Evolutionary conservation across 2,329 filamentous ascomycete genomes (phyloP).

Genomic region (Sporothrix protearum): DNA sequence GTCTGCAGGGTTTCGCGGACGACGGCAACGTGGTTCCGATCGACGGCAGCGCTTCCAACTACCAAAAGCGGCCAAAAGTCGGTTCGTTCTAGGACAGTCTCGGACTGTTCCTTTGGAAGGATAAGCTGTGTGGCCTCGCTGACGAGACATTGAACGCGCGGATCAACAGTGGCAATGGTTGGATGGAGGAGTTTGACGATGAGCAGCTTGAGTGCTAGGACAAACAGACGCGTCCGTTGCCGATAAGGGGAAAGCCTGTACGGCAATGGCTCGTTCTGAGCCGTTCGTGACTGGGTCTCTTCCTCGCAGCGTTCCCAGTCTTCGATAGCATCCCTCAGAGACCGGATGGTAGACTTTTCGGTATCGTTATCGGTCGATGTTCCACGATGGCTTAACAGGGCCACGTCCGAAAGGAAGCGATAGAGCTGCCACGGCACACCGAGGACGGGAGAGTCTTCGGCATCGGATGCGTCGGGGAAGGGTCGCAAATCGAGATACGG

Average conservation of each 20-base stretch:
- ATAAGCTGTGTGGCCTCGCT: not conserved
- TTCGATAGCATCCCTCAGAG: not conserved
- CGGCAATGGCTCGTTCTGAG: not conserved
- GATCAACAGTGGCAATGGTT: not conserved
- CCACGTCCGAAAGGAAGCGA: not conserved
- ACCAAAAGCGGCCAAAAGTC: constrained; percentile 16
- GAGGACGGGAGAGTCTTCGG: constrained; percentile 8
- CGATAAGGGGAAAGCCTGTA: not conserved
- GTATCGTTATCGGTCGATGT: not conserved
- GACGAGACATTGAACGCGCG: not conserved
- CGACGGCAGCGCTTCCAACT: constrained; percentile 1
- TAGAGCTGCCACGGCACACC: constrained; percentile 16
- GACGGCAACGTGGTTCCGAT: not conserved
- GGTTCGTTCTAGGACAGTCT: not conserved
- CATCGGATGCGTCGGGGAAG: constrained; percentile 7
- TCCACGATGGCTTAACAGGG: not conserved
- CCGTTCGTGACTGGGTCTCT: not conserved
- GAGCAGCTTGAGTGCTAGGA: not conserved
- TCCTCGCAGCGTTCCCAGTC: not conserved
- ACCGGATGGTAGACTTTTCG: not conserved
- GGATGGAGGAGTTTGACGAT: not conserved
- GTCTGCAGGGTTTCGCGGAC: not conserved
- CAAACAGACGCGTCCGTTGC: constrained; percentile 2
- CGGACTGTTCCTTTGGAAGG: not conserved
- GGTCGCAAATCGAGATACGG: not conserved